Evolutionary conservation across 495 filamentous ascomycete genomes (phyloP).

Genomic region (Evansstolkia leycettana): DNA sequence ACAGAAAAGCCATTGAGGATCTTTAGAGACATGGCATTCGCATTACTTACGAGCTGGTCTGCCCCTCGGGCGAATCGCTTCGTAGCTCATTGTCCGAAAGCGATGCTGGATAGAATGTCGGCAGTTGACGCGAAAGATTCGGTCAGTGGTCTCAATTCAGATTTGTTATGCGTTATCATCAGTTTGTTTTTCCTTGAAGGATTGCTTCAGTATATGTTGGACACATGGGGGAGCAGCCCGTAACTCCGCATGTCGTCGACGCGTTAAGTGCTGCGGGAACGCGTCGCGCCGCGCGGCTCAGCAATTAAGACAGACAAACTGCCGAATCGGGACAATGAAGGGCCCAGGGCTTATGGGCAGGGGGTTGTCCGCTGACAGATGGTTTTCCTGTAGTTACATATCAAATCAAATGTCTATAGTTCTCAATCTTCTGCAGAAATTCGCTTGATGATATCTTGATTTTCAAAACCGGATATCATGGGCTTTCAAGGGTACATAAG

Average conservation of each 20-base stretch:
- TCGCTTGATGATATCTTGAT: no score
- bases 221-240: neutral
- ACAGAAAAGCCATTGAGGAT: neutral
- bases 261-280: slow-evolving; percentile 14
- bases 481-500: no score
- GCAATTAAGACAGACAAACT: no score
- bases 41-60: slow-evolving; percentile 31
- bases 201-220: neutral
- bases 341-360: slow-evolving; percentile 29
- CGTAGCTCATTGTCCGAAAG: slow-evolving; percentile 21
- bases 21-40: neutral
- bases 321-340: no score
- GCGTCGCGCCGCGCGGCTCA: slow-evolving; percentile 17
- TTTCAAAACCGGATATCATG: no score
- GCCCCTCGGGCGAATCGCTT: slow-evolving; percentile 29
- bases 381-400: no score
- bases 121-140: no score
- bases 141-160: no score
- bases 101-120: neutral
- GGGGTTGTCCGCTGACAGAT: neutral
- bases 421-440: no score
- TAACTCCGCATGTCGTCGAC: neutral
- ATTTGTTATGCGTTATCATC: no score
- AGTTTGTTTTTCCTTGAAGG: no score
- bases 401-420: no score